phyloP scores from a whole-genome alignment of 108 stramenopile genomes.

The Hondaea fermentalgiana region DNA sequence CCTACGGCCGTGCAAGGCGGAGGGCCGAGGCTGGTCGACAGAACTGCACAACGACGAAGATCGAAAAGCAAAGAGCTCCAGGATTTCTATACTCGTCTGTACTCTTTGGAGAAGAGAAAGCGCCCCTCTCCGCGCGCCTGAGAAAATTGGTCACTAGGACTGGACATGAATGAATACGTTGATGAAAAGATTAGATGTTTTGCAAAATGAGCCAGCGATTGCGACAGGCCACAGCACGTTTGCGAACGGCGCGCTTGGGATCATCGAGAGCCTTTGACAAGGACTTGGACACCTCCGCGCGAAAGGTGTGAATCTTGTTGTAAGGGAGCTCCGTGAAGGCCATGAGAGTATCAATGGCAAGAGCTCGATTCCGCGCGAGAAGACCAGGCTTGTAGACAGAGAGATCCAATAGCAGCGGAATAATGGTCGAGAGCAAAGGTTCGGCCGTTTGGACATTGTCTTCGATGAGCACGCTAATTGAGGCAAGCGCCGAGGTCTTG shows the following conservation, averaged over 20 bases:
- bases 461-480: neutral
- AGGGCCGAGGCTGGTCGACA: no score
- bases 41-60: no score
- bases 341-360: neutral
- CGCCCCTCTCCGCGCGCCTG: no score
- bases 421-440: neutral
- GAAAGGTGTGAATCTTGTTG: neutral
- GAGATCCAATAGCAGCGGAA: neutral
- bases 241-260: neutral
- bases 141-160: no score
- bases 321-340: neutral
- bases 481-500: neutral
- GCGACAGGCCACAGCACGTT: neutral
- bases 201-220: conserved; percentile 3
- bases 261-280: neutral
- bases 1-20: no score
- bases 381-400: neutral
- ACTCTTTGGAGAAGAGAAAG: no score
- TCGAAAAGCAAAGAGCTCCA: no score
- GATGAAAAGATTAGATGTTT: neutral
- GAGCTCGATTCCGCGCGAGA: neutral
- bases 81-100: no score
- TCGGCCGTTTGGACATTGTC: neutral
- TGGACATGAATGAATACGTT: no score
- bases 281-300: neutral